These are phyloP conservation scores for Stephanodiscus minutulus DNA, from an alignment of 108 stramenopile species.

Conservation along the genomic window DNA sequence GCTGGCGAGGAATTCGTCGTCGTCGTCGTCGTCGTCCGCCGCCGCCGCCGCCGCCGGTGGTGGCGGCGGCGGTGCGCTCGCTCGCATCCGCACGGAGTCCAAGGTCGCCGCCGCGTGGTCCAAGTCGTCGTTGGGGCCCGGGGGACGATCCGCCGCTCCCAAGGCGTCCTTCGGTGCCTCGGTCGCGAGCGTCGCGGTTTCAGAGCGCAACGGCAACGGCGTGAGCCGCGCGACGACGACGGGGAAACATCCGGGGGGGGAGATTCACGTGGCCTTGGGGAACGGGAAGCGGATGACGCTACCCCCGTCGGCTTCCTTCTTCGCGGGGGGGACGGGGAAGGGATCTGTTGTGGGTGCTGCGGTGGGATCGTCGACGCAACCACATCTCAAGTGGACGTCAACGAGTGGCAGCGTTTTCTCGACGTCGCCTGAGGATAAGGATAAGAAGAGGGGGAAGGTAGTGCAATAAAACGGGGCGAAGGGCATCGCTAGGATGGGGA, in stretches of 20 bases:
- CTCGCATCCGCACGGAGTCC: constrained; percentile 25
- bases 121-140: constrained; percentile 21
- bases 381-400: too few species aligned
- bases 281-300: constrained; percentile 39
- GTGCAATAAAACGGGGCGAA: too few species aligned
- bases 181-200: constrained; percentile 33
- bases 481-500: too few species aligned
- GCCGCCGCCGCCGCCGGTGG: too few species aligned
- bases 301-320: too few species aligned
- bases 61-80: constrained; percentile 11
- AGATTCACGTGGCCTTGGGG: constrained; percentile 31
- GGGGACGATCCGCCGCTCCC: background rate
- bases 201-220: too few species aligned
- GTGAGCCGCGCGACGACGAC: background rate
- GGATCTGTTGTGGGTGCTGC: background rate
- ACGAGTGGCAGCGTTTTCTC: too few species aligned
- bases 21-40: too few species aligned
- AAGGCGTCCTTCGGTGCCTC: constrained; percentile 31
- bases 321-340: too few species aligned
- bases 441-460: too few species aligned
- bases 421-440: too few species aligned
- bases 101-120: constrained; percentile 33
- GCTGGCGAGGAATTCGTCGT: background rate
- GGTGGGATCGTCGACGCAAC: too few species aligned
- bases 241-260: background rate